Evolutionary conservation across 768 basidiomycete species (phyloP).

Genomic region (Lentinus brumalis): DNA sequence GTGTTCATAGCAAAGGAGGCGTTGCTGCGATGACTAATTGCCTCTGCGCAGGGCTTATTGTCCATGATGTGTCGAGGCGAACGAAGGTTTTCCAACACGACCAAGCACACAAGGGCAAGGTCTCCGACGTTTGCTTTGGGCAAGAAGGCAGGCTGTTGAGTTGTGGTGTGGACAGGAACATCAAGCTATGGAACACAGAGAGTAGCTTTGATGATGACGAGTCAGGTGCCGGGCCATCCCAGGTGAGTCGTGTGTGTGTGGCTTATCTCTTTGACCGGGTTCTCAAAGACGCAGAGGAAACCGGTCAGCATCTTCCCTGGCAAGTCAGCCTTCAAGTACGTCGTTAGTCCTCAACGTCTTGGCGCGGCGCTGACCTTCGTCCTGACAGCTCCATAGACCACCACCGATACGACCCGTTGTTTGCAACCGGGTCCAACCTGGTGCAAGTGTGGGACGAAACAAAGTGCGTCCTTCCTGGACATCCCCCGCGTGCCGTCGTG

Average conservation of each 20-base stretch:
- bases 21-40: not conserved
- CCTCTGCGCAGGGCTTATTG: conserved; percentile 63
- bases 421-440: conserved; percentile 90
- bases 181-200: conserved; percentile 75
- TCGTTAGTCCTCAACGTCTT: not conserved
- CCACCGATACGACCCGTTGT: conserved; percentile 84
- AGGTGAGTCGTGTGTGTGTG: conserved; percentile 28
- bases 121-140: conserved; percentile 80
- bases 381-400: conserved; percentile 84
- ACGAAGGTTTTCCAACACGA: conserved; percentile 57
- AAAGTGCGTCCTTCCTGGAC: conserved; percentile 53
- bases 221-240: conserved; percentile 40
- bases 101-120: conserved; percentile 81
- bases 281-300: conserved; percentile 33
- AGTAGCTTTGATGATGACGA: conserved; percentile 23
- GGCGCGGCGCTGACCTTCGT: conserved; percentile 2
- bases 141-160: conserved; percentile 64
- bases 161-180: conserved; percentile 80
- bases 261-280: not conserved
- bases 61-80: conserved; percentile 75
- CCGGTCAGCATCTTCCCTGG: conserved; percentile 81
- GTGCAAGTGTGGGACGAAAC: conserved; percentile 99
- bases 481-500: too few species aligned
- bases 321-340: conserved; percentile 90
- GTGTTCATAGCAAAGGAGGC: not conserved